phyloP scores from a whole-genome alignment of 345 rosid genomes.

The Dimocarpus longan region DNA sequence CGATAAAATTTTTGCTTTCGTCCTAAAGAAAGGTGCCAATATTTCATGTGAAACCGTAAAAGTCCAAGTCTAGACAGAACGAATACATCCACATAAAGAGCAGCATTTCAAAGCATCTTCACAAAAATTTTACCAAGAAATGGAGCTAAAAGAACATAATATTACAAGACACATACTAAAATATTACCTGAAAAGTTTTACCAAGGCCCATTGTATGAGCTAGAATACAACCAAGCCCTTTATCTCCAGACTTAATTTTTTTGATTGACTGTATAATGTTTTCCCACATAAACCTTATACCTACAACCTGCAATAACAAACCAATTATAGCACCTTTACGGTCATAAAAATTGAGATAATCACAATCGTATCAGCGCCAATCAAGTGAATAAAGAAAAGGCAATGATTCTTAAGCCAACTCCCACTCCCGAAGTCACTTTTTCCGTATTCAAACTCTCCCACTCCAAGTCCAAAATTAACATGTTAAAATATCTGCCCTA shows the following conservation, averaged over 20 bases:
- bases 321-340: constrained; percentile 7
- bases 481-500: background rate
- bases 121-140: background rate
- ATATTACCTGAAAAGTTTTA: constrained; percentile 92
- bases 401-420: background rate
- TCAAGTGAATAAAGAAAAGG: background rate
- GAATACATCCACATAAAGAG: background rate
- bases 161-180: constrained; percentile 5
- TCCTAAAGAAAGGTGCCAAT: background rate
- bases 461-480: background rate
- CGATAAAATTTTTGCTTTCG: background rate
- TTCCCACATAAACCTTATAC: constrained; percentile 99
- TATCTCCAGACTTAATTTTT: constrained; percentile 88
- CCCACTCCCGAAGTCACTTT: background rate
- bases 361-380: constrained; percentile 10
- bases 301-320: constrained; percentile 71
- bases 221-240: constrained; percentile 97
- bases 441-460: background rate
- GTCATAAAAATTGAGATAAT: background rate
- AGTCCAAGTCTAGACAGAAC: background rate
- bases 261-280: constrained; percentile 87
- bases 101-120: background rate
- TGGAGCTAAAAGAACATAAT: background rate
- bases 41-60: background rate
- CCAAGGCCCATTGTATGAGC: constrained; percentile 99